These are phyloP conservation scores for Diaporthe citriasiana DNA, from an alignment of 2,329 filamentous ascomycete species.

Conservation along the genomic window DNA sequence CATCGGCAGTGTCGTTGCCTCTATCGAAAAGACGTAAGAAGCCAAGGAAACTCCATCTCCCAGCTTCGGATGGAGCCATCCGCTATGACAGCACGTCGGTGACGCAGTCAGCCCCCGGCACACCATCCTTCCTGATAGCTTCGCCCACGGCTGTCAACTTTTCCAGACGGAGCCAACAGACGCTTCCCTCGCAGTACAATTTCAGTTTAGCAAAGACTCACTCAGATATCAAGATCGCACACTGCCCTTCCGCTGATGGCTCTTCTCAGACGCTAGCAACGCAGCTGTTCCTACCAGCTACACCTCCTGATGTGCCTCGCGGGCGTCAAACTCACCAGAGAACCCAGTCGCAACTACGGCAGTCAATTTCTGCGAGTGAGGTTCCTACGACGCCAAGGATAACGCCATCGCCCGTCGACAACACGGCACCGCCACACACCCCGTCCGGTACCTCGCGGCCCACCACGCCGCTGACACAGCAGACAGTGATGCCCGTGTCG, in stretches of 20 bases:
- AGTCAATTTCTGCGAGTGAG: constrained; percentile 8
- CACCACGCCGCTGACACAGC: constrained; percentile 36
- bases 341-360: background rate
- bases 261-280: background rate
- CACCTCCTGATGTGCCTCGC: background rate
- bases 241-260: background rate
- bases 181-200: constrained; percentile 12
- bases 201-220: constrained; percentile 21
- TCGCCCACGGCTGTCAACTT: constrained; percentile 9
- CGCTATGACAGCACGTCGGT: constrained; percentile 32
- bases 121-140: constrained; percentile 11
- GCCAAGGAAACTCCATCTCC: constrained; percentile 29
- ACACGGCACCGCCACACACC: background rate
- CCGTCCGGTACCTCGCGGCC: background rate
- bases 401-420: constrained; percentile 5
- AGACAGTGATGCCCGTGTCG: constrained; percentile 55
- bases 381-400: background rate
- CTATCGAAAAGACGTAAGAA: constrained; percentile 19
- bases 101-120: constrained; percentile 20
- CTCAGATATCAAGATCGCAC: background rate
- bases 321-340: constrained; percentile 1
- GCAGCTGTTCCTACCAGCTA: background rate
- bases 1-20: background rate
- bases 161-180: constrained; percentile 25
- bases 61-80: constrained; percentile 34